phyloP scores from a whole-genome alignment of 306 rosid genomes.

The Macrotyloma uniflorum region DNA sequence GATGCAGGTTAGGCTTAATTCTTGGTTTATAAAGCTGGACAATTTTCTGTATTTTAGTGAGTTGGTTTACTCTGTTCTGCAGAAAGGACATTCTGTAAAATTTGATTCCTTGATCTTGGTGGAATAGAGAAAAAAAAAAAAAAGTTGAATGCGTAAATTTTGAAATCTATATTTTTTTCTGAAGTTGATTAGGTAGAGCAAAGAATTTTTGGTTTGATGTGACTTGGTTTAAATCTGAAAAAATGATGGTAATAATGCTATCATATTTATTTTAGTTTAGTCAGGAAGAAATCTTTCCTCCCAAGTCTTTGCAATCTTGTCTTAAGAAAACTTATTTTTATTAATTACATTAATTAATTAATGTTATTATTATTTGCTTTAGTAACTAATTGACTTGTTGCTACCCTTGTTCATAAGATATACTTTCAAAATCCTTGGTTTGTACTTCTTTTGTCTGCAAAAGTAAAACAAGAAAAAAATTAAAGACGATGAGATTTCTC shows the following conservation, averaged over 20 bases:
- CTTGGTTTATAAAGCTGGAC: conserved; percentile 9
- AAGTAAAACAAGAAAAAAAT: neutral
- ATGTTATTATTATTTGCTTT: neutral
- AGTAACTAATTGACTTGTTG: neutral
- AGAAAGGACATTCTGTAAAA: conserved; percentile 14
- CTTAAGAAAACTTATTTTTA: neutral
- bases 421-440: conserved; percentile 21
- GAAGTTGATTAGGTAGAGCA: conserved; percentile 10
- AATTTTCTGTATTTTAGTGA: conserved; percentile 22
- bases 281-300: neutral
- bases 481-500: conserved; percentile 8
- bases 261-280: conserved; percentile 4
- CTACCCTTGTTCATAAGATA: conserved; percentile 17
- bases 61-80: conserved; percentile 22
- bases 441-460: conserved; percentile 24
- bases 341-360: neutral
- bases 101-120: conserved; percentile 20
- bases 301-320: conserved; percentile 7
- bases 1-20: conserved; percentile 70
- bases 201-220: conserved; percentile 24
- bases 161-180: conserved; percentile 12
- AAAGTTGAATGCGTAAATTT: neutral
- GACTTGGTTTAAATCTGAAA: conserved; percentile 24
- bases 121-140: neutral
- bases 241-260: neutral